Evolutionary conservation across 768 basidiomycete genomes (phyloP).

Genomic region (Ephemerocybe angulata): DNA sequence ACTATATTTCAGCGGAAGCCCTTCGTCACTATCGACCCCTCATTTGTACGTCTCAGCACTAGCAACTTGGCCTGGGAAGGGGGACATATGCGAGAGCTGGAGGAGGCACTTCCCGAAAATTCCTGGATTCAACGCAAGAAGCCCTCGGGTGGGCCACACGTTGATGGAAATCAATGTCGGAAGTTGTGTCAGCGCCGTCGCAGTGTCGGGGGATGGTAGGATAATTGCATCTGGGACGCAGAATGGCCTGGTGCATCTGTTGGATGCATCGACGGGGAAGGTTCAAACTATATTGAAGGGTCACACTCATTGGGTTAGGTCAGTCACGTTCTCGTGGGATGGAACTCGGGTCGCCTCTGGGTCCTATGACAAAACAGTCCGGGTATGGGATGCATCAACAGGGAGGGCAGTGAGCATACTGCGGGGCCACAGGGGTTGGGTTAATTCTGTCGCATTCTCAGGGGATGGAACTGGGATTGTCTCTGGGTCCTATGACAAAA

Average conservation of each 20-base stretch:
- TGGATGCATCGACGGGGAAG: not conserved
- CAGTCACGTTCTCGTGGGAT: not conserved
- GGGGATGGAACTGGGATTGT: not conserved
- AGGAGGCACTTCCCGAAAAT: slow-evolving; percentile 12
- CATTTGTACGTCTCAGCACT: slow-evolving; percentile 24
- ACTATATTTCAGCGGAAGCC: slow-evolving; percentile 15
- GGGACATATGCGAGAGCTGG: slow-evolving; percentile 7
- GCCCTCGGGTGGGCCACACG: not conserved
- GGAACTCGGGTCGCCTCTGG: slow-evolving; percentile 25
- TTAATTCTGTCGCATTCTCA: slow-evolving; percentile 3
- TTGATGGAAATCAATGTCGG: slow-evolving; percentile 10
- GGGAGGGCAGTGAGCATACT: slow-evolving; percentile 7
- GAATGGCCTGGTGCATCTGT: not conserved
- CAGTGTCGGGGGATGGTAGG: slow-evolving; percentile 12
- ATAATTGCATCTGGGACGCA: not conserved
- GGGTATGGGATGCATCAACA: slow-evolving; percentile 11
- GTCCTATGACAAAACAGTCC: slow-evolving; percentile 20
- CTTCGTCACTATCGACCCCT: slow-evolving; percentile 16
- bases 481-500: not conserved
- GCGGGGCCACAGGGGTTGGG: slow-evolving; percentile 1
- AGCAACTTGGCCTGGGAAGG: slow-evolving; percentile 17
- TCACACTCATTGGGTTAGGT: not conserved
- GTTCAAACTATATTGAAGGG: not conserved
- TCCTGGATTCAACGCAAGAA: slow-evolving; percentile 7
- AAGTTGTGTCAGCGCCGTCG: not conserved